Percentiles rank a stretch among this genome's conserved stretches.
Evolutionary conservation across 2,329 filamentous ascomycete species (phyloP).

Genomic region (Aspergillus fumigatiaffinis): DNA sequence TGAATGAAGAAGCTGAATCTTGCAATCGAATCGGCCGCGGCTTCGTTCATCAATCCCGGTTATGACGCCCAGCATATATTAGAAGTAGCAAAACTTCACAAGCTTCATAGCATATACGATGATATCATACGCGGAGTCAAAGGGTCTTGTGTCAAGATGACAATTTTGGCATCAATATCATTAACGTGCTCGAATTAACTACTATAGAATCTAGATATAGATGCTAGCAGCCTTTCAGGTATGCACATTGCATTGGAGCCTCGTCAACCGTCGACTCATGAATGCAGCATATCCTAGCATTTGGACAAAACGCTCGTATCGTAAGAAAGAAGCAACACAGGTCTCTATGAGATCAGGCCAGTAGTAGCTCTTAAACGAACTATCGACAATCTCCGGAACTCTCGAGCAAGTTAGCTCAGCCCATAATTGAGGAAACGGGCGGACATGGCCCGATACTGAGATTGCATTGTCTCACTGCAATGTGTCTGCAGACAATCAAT

Average conservation of each 20-base stretch:
- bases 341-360: not conserved
- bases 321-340: not conserved
- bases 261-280: not conserved
- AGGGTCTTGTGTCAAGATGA: not conserved
- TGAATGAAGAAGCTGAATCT: too few relatives aligned
- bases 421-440: not conserved
- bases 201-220: not conserved
- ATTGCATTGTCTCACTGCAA: not conserved
- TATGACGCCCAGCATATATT: too few relatives aligned
- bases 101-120: not conserved
- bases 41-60: too few relatives aligned
- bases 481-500: not conserved
- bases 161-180: not conserved
- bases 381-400: not conserved
- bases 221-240: not conserved
- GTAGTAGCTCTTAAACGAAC: not conserved
- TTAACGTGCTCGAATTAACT: not conserved
- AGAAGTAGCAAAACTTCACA: too few relatives aligned
- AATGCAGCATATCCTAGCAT: not conserved
- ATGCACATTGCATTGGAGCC: not conserved
- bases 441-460: not conserved
- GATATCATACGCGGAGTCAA: not conserved
- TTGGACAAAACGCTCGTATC: not conserved
- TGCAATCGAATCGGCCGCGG: too few relatives aligned
- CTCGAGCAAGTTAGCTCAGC: not conserved